Conservation (phyloP, 2,329 filamentous ascomycete genomes). For the Pseudogymnoascus destructans region DNA sequence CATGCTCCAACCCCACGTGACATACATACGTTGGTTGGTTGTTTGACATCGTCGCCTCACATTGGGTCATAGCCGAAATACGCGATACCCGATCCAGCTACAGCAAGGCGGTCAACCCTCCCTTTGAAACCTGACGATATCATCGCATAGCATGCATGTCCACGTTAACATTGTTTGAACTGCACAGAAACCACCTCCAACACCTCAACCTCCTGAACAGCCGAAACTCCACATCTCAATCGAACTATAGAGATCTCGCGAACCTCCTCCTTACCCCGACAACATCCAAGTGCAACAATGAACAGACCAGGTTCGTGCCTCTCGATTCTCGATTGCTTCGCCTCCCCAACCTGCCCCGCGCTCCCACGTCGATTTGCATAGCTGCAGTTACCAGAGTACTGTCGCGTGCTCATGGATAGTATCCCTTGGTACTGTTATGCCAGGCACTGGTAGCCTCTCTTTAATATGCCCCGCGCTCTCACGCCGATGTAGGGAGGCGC, state of each 20-base stretch:
- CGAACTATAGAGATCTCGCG: background rate
- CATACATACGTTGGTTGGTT: background rate
- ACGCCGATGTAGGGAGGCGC: background rate
- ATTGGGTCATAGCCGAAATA: constrained; percentile 1
- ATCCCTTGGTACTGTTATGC: background rate
- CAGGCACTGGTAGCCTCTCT: background rate
- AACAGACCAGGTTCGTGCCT: constrained; percentile 5
- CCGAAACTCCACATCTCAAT: background rate
- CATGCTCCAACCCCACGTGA: background rate
- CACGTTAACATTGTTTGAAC: constrained; percentile 1
- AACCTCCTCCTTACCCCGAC: background rate
- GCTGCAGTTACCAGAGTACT: background rate
- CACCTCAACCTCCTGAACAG: background rate
- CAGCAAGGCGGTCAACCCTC: constrained; percentile 3
- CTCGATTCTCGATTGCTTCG: background rate
- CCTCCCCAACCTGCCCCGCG: background rate
- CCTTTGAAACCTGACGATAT: constrained; percentile 6
- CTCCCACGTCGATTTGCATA: background rate
- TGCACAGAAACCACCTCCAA: background rate
- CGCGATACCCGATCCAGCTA: constrained; percentile 7
- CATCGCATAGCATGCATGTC: constrained; percentile 6
- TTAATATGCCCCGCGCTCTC: background rate
- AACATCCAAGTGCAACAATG: background rate
- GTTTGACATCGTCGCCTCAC: constrained; percentile 1
- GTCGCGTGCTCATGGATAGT: background rate